These are phyloP conservation scores for Aegle marmelos DNA, from an alignment of 345 rosid genomes.

Conservation along the genomic window DNA sequence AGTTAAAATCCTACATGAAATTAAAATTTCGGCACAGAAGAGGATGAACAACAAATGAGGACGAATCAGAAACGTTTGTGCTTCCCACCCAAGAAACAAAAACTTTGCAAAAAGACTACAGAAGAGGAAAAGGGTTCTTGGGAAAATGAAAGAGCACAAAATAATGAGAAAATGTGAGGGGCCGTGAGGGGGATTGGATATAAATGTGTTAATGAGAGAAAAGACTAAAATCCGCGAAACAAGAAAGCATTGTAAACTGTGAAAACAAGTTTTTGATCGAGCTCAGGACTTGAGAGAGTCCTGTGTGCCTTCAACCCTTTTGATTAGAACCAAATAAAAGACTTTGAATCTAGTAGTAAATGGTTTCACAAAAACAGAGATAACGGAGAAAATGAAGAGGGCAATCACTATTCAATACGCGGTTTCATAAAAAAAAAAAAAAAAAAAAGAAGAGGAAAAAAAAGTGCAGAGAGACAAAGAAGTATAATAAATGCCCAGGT, in stretches of 20 bases:
- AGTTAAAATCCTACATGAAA: constrained; percentile 21
- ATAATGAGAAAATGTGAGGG: background rate
- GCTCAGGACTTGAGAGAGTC: background rate
- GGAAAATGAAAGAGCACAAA: background rate
- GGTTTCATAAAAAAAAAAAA: constrained; percentile 19
- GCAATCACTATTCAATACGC: constrained; percentile 27
- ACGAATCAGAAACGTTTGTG: background rate
- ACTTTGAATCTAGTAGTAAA: constrained; percentile 28
- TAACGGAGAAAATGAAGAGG: background rate
- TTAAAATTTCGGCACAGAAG: background rate
- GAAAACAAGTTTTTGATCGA: background rate
- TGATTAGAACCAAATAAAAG: constrained; percentile 20
- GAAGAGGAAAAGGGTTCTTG: background rate
- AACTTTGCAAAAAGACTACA: background rate
- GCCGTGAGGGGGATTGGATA: background rate
- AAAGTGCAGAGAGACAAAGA: background rate
- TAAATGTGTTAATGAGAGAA: background rate
- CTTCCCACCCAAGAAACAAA: background rate
- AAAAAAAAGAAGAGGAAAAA: background rate
- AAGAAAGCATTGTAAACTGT: background rate
- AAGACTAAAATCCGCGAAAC: background rate
- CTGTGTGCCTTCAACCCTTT: background rate
- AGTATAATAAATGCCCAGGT: background rate
- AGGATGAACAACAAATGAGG: background rate
- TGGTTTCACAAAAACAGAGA: background rate